Base-by-base conservation (phyloP, 306 rosid genomes). In the Dicorynia guianensis region DNA sequence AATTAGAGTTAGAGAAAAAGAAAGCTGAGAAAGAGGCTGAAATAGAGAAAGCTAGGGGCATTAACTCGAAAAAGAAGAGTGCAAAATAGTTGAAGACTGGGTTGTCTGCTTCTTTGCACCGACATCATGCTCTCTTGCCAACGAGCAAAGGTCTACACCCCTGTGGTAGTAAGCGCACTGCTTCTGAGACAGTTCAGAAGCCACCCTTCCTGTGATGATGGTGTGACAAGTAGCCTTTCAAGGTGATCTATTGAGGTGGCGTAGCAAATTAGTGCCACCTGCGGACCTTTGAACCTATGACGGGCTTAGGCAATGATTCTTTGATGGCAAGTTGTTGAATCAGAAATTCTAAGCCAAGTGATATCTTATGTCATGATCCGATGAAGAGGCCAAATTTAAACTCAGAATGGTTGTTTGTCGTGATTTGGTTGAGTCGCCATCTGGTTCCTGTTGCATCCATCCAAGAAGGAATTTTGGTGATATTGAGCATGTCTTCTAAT, bases 1-100 rank as follows among this genome's bases (percentile, higher is more conserved):
- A 92, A 84, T 96, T 91, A 63, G 99, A 96, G 78, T 53, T 87
- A 86, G 98, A 96, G 83, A 90, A 78, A 86, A 96, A 96, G 88
- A 96, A 88, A 76, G 93, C 89, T 5, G 91, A 76, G 62, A 93
- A 91, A 86, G 99, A 90, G 72, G 98, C 92, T 8, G 99, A 92
- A 80, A 94, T 85, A 95, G 97, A 91, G 74, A 96, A 89, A 82
- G 93, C 97, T 18, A 89, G 90, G 89, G 98, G 91, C 72, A 59
- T 83, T 70, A 72, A 65, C 76, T 84, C 77, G 73, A 65, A 87
- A 60, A 85, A 76, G 54, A 85, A 85, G 76, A 30, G 76, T 15
- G 83, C 79, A 34, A 88, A 71, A 64, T 85, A 85, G 82, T 80
- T 47, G 87, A 72, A 68, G 71, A 66, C 69, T 44, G 34, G 61